Percentiles rank a stretch among this genome's conserved stretches.
phyloP scores from a whole-genome alignment of 306 rosid species.

The Dryas alaskensis region DNA sequence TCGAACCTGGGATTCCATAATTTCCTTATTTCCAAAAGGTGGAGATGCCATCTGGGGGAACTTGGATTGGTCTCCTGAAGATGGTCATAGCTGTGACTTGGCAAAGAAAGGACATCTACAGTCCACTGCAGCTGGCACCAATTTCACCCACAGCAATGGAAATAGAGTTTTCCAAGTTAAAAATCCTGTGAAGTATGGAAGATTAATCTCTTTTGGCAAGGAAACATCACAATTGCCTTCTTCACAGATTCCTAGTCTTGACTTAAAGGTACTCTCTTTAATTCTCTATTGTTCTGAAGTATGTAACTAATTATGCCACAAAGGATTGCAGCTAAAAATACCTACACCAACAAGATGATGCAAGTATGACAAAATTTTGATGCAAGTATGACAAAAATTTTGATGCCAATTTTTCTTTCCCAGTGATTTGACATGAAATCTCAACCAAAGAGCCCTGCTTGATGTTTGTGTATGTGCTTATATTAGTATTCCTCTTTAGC shows the following conservation, averaged over 20 bases:
- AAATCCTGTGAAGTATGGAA: constrained; percentile 46
- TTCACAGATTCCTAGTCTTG: constrained; percentile 42
- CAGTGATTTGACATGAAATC: neutral
- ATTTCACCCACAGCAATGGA: constrained; percentile 26
- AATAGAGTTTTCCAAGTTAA: constrained; percentile 27
- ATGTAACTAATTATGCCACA: neutral
- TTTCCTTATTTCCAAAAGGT: constrained; percentile 81
- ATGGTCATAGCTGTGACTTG: constrained; percentile 36
- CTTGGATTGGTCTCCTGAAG: constrained; percentile 62
- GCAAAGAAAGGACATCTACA: constrained; percentile 31
- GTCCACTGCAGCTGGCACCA: constrained; percentile 24
- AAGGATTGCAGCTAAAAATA: neutral
- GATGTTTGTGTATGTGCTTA: neutral
- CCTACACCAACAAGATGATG: neutral
- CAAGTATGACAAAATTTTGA: neutral
- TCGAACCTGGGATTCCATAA: constrained; percentile 77
- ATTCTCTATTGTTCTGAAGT: neutral
- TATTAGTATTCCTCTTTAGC: neutral
- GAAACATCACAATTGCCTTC: constrained; percentile 51
- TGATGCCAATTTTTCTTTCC: too few relatives aligned
- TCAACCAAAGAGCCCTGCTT: neutral
- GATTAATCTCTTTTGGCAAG: constrained; percentile 60
- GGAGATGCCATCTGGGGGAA: constrained; percentile 79
- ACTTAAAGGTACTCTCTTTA: constrained; percentile 41
- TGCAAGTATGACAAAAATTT: too few relatives aligned